Conservation (phyloP, 495 filamentous ascomycete genomes). For the Hypoxylon crocopeplum region DNA sequence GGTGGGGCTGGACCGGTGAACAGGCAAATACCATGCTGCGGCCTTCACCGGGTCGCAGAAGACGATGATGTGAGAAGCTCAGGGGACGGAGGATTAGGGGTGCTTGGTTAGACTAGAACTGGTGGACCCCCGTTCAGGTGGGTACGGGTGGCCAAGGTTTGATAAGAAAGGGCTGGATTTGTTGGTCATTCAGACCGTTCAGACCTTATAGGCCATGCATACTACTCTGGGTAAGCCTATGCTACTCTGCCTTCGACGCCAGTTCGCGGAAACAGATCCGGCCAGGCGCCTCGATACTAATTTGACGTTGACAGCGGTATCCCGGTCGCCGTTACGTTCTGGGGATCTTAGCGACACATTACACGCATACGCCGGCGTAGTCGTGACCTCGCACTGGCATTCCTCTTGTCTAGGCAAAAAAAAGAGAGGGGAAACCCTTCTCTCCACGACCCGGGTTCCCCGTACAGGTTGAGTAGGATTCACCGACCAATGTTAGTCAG, state of each 20-base stretch:
- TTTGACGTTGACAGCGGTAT: conserved; percentile 42
- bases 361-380: conserved; percentile 31
- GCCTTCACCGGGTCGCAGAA: conserved; percentile 1
- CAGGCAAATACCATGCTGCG: conserved; percentile 3
- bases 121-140: conserved; percentile 19
- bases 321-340: conserved; percentile 31
- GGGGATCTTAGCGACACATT: conserved; percentile 35
- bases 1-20: not conserved
- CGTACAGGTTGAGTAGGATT: conserved; percentile 12
- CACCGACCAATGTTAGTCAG: not conserved
- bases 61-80: conserved; percentile 15
- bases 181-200: conserved; percentile 24
- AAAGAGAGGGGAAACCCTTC: not conserved
- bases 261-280: conserved; percentile 30
- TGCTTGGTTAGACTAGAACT: conserved; percentile 14
- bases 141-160: conserved; percentile 28
- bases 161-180: conserved; percentile 32
- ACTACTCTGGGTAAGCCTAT: conserved; percentile 22
- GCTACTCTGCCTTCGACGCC: conserved; percentile 27
- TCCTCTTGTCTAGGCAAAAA: conserved; percentile 9
- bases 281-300: conserved; percentile 25
- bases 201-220: too few relatives aligned
- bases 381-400: conserved; percentile 33
- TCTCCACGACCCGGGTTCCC: conserved; percentile 19
- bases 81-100: conserved; percentile 6